Evolutionary conservation across 768 basidiomycete genomes (phyloP).

Genomic region (Suillus sp.): DNA sequence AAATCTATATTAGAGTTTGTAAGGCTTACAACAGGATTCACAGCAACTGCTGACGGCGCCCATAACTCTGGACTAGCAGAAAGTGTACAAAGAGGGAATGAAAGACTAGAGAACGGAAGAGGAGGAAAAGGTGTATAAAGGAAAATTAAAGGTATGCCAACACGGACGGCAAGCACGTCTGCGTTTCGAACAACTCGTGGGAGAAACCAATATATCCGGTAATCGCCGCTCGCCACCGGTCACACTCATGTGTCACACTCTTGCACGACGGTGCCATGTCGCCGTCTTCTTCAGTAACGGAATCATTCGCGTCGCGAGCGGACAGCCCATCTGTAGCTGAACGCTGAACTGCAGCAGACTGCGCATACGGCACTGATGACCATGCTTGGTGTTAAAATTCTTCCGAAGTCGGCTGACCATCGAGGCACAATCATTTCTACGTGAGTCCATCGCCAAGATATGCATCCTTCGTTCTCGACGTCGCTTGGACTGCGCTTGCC

Average conservation of each 20-base stretch:
- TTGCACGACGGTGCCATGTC: not conserved
- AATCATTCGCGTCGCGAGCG: not conserved
- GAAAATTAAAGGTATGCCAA: slow-evolving; percentile 18
- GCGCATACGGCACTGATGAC: not conserved
- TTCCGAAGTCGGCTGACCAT: not conserved
- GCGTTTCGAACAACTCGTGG: slow-evolving; percentile 19
- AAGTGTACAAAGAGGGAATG: not conserved
- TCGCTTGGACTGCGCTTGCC: not conserved
- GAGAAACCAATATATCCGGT: slow-evolving; percentile 31
- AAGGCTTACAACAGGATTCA: slow-evolving; percentile 73
- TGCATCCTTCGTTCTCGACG: not conserved
- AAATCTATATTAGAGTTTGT: slow-evolving; percentile 16
- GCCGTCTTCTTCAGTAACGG: not conserved
- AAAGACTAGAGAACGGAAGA: slow-evolving; percentile 7
- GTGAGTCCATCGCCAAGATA: not conserved
- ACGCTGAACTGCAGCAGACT: not conserved
- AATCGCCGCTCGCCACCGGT: slow-evolving; percentile 26
- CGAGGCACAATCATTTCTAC: not conserved
- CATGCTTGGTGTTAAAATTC: not conserved
- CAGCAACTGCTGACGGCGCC: slow-evolving; percentile 81
- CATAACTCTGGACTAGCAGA: slow-evolving; percentile 43
- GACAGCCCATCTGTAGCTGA: not conserved
- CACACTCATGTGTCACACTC: slow-evolving; percentile 1
- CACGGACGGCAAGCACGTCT: slow-evolving; percentile 7
- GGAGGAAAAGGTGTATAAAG: slow-evolving; percentile 13